Evolutionary conservation across 768 basidiomycete genomes (phyloP), one percentile per base, ranked within the genome.

Genomic region (Lanmaoa rubissima): DNA sequence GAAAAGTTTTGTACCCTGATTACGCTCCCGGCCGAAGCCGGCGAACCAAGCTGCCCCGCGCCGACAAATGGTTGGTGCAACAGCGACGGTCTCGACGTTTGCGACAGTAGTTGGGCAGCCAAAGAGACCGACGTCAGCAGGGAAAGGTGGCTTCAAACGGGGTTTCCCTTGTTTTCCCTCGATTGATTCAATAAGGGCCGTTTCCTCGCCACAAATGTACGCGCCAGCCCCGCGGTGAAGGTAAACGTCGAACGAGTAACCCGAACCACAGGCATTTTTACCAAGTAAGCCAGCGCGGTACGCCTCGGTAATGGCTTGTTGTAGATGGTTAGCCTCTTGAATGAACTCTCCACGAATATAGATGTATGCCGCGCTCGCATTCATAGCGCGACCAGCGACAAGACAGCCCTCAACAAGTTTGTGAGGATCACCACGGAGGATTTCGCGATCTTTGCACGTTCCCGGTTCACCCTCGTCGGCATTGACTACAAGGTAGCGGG

Each of bases 161-260:
- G 96, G 96, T 71, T 99, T 99, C 26, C 96, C 96, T 74, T 98
- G 96, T 74, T 99, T 99, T 12, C 96, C 96, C 75, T 98, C 96
- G 50, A 99, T 73, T 63, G 88, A 91, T 78, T 99, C 96, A 65
- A 99, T 99, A 21, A 99, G 78, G 4, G 96, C 96, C 0, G 96
- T 98, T 75, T 99, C 96, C 75, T 99, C 96, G 26, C 96, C 96
- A 68, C 96, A 99, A 61, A 99, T 96, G 76, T 99, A 98, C 21
- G 96, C 96, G 51, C 96, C 96, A 2, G 96, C 96, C 17, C 96
- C 96, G 54, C 96, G 92, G 73, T 99, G 96, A n/a, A 99, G 74
- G 74, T 98, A 98, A 42, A 98, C 92, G 68, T 98, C 96, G 73
- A 99, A 99, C n/a, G 81, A 73, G 76, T 94, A 98, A 4, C 96